Base-by-base conservation (phyloP, 805 yeast species). In the Yamadazyma insecticola region DNA sequence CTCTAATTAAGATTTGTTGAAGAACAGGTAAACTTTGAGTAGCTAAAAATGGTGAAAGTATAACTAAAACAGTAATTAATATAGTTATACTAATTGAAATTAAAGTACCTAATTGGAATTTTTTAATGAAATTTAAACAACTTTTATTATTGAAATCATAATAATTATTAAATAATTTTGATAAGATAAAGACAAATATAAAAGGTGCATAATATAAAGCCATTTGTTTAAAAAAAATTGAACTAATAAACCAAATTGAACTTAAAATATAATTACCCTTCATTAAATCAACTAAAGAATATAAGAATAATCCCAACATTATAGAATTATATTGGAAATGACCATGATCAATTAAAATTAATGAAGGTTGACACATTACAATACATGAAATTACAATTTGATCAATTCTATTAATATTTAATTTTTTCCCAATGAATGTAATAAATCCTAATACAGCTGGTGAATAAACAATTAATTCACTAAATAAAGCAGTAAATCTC, bases 241-340 rank as follows among this genome's bases (percentile, higher is more conserved):
- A 74, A 27, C 78, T 49, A 3, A 87, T 82, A 54, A 89, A 92
- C 61, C 81, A 78, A 2, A 83, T 55, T 4, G 95, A 78, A 0
- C 94, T 90, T 8, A 78, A 43, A 7, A 79, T 68, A 33, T 76
- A 70, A 47, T 77, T 76, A 18, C 77, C 84, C 36, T 76, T 72
- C 19, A 81, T 50, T 22, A 90, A 63, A 39, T 78, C 79, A 32
- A 73, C 74, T 25, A 92, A 60, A 0, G 95, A 70, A 32, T 77
- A 61, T 16, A 87, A 64, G 4, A 90, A 70, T 12, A 90, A 63
- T 0, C 98, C 98, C 21, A 92, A 71, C 97, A 92, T 90, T 16
- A 92, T 94, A 0, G 88, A 75, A 48, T 92, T 94, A 59, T 78
- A 90, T 60, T 94, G 98, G 61, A 92, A 92, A 59, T 92, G 98